A percentile compares a stretch with the other conserved stretches of the same genome.
phyloP scores from a whole-genome alignment of 345 rosid species.

The Cochlearia excelsa region DNA sequence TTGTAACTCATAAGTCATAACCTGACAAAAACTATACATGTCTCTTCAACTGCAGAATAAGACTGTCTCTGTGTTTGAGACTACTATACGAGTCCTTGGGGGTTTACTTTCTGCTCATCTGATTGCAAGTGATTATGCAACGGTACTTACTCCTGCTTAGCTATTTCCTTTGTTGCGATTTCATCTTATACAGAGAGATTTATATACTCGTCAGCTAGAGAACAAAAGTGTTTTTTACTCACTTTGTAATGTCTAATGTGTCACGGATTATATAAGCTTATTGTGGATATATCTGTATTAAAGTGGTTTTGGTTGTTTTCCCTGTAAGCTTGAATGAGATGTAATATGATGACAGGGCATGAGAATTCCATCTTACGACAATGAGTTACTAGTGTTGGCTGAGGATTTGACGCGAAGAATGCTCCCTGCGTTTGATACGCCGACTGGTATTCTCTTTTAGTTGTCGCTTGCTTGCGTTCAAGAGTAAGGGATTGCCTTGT shows the following conservation, averaged over 20 bases:
- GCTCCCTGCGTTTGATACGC: slow-evolving; percentile 97
- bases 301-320: background rate
- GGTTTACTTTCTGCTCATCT: slow-evolving; percentile 99
- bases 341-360: slow-evolving; percentile 58
- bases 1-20: background rate
- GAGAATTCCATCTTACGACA: slow-evolving; percentile 75
- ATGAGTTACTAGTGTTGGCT: slow-evolving; percentile 72
- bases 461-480: background rate
- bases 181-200: background rate
- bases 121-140: slow-evolving; percentile 93
- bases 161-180: slow-evolving; percentile 13
- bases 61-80: slow-evolving; percentile 94
- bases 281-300: background rate
- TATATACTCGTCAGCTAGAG: slow-evolving; percentile 12
- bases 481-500: background rate
- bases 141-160: slow-evolving; percentile 46
- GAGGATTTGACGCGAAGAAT: slow-evolving; percentile 82
- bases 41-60: slow-evolving; percentile 63
- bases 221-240: background rate
- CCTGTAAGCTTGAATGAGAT: slow-evolving; percentile 3
- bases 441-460: slow-evolving; percentile 57
- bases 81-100: slow-evolving; percentile 86
- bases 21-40: background rate
- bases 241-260: background rate
- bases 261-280: background rate